Percentiles rank a stretch among this genome's conserved stretches.
Evolutionary conservation across 805 yeast species (phyloP).

Genomic region (Blastobotrys mokoenaii): DNA sequence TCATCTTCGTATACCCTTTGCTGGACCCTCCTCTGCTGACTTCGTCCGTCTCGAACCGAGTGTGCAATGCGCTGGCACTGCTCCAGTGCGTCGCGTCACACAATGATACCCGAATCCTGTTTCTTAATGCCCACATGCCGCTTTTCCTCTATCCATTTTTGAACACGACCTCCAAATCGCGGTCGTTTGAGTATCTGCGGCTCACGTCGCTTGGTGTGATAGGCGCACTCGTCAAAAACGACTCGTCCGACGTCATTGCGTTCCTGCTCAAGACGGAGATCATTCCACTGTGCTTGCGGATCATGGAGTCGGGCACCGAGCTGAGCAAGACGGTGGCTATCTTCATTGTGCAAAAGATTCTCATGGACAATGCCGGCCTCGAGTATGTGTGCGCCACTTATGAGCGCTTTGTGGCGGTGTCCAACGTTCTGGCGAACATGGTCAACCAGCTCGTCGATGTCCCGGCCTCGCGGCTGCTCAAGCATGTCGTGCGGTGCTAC

Average conservation of each 20-base stretch:
- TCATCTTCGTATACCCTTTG: slow-evolving; percentile 81
- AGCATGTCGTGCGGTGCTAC: slow-evolving; percentile 92
- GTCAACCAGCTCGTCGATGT: slow-evolving; percentile 72
- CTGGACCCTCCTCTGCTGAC: slow-evolving; percentile 80
- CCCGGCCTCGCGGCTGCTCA: slow-evolving; percentile 66
- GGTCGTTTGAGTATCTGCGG: slow-evolving; percentile 89
- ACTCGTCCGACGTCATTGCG: slow-evolving; percentile 88
- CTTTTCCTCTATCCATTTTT: slow-evolving; percentile 87
- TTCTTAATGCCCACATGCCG: slow-evolving; percentile 85
- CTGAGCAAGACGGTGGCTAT: slow-evolving; percentile 93
- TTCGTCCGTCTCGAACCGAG: slow-evolving; percentile 83
- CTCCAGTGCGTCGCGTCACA: slow-evolving; percentile 97
- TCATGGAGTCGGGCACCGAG: slow-evolving; percentile 93
- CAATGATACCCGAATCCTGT: slow-evolving; percentile 76
- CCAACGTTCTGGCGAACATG: slow-evolving; percentile 79
- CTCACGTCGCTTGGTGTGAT: slow-evolving; percentile 92
- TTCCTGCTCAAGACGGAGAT: slow-evolving; percentile 92
- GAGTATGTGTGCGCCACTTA: slow-evolving; percentile 90
- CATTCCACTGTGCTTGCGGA: slow-evolving; percentile 86
- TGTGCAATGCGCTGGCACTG: slow-evolving; percentile 89
- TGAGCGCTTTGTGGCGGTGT: slow-evolving; percentile 90
- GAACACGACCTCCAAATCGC: slow-evolving; percentile 81
- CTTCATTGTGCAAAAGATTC: slow-evolving; percentile 86
- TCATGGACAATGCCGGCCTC: slow-evolving; percentile 85
- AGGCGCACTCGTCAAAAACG: slow-evolving; percentile 94